These are phyloP conservation scores for Miscanthus sacchariflorus DNA, from an alignment of 202 grass and related monocot species.

Conservation along the genomic window DNA sequence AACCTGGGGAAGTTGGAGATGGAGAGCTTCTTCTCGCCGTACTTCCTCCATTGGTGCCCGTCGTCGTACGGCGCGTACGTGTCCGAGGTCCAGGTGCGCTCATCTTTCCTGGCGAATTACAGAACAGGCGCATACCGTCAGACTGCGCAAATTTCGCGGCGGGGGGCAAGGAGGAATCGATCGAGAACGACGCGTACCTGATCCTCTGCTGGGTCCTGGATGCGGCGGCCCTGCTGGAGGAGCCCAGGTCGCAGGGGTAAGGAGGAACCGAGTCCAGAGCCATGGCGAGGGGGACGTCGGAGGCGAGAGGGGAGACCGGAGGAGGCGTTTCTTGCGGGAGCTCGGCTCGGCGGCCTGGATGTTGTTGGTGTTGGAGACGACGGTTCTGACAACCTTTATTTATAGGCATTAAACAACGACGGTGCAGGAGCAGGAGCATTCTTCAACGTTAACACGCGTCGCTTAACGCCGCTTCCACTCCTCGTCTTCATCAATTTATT, in stretches of 20 bases:
- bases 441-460: slow-evolving; percentile 66
- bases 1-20: slow-evolving; percentile 71
- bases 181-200: slow-evolving; percentile 22
- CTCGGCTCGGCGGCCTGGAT: too few species aligned
- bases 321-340: slow-evolving; percentile 35
- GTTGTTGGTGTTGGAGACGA: not conserved
- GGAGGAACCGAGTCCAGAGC: slow-evolving; percentile 52
- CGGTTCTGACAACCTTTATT: slow-evolving; percentile 44
- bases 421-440: not conserved
- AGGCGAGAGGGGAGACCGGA: not conserved
- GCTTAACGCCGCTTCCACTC: slow-evolving; percentile 20
- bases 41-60: slow-evolving; percentile 87
- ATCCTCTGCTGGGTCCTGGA: slow-evolving; percentile 49
- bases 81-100: slow-evolving; percentile 59
- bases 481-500: not conserved
- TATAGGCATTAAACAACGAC: slow-evolving; percentile 70
- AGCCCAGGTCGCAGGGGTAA: slow-evolving; percentile 46
- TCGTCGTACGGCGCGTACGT: slow-evolving; percentile 69
- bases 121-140: not conserved
- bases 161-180: not conserved
- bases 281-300: slow-evolving; percentile 34
- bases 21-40: slow-evolving; percentile 76
- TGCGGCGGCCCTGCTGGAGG: slow-evolving; percentile 18
- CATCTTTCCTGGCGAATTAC: slow-evolving; percentile 62
- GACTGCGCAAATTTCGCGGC: not conserved